Evolutionary conservation across 148 eudicot genomes (phyloP), one percentile per base, ranked within the genome.

Genomic region (Pouteria glomerata): DNA sequence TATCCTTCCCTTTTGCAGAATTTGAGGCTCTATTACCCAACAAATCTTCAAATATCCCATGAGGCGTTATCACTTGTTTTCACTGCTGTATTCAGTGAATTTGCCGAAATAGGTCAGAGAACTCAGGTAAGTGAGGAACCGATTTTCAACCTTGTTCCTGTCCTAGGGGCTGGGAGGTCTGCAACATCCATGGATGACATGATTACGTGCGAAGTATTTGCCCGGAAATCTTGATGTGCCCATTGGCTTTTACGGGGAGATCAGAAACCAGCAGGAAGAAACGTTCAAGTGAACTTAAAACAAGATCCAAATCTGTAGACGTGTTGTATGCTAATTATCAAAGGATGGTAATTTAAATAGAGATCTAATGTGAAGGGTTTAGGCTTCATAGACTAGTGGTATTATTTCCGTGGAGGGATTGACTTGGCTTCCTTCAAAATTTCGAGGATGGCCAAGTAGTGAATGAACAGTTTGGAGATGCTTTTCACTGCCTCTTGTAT

Each of bases 141-240:
- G 19, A 70, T 84, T 10, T 91, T 95, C 82, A 95, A 78, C 83
- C 83, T 91, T 7, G 79, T 95, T 53, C 98, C 98, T n/a, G 93
- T 91, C 59, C 72, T 86, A 23, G 93, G 85, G 26, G 80, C 89
- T 47, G 97, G 98, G 68, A 83, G 74, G 59, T 85, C 87, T 2
- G 82, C 84, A 2, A 69, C 85, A 12, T 83, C 90, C 34, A 76
- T 88, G 65, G 96, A 85, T 65, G 84, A 87, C 73, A 68, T 84
- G 29, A 68, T 91, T 69, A 89, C 96, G 5, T 90, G 89, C 57
- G 97, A 95, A 72, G 64, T 95, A 27, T 74, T 91, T 79, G 91
- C 94, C 31, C 84, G 76, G 67, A 88, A 91, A 76, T 72, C 76
- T 55, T 75, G 60, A 64, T 19, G 61, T 37, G 18, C 7, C 35